These are phyloP conservation scores for Reticulascus tulasneorum DNA, from an alignment of 2,329 filamentous ascomycete species.

Conservation along the genomic window DNA sequence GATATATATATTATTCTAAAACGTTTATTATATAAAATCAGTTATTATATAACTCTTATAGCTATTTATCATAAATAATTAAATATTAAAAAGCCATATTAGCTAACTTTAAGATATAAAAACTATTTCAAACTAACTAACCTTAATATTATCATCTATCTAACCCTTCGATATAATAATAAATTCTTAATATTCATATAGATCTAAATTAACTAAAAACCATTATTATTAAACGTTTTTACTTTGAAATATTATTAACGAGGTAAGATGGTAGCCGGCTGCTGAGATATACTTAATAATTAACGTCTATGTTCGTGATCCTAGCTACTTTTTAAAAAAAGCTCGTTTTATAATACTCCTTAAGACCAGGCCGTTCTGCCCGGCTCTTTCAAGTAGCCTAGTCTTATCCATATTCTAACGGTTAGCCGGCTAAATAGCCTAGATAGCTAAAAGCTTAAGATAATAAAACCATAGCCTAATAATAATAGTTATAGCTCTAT, in stretches of 20 bases:
- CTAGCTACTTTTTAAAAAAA: conserved; percentile 5
- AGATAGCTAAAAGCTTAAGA: not conserved
- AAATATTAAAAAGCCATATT: not conserved
- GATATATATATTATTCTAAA: conserved; percentile 10
- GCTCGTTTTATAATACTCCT: not conserved
- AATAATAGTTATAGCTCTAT: not conserved
- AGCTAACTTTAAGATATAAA: conserved; percentile 11
- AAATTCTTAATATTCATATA: conserved; percentile 11
- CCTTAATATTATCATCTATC: conserved; percentile 13
- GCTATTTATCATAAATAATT: conserved; percentile 13
- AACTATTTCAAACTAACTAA: conserved; percentile 14
- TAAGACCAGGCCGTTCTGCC: conserved; percentile 6
- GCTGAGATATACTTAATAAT: conserved; percentile 17
- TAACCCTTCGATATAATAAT: conserved; percentile 12
- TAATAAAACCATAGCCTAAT: not conserved
- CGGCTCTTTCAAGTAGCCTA: conserved; percentile 2
- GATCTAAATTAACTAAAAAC: conserved; percentile 8
- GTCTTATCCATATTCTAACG: conserved; percentile 9
- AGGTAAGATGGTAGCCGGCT: not conserved
- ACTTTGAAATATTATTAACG: conserved; percentile 17
- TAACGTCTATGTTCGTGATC: conserved; percentile 12
- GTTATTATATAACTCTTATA: conserved; percentile 10
- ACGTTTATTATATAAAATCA: conserved; percentile 17
- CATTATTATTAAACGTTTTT: conserved; percentile 11
- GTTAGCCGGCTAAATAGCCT: not conserved